Evolutionary conservation across 805 yeast species (phyloP).

Genomic region (Ogataea nonfermentans): DNA sequence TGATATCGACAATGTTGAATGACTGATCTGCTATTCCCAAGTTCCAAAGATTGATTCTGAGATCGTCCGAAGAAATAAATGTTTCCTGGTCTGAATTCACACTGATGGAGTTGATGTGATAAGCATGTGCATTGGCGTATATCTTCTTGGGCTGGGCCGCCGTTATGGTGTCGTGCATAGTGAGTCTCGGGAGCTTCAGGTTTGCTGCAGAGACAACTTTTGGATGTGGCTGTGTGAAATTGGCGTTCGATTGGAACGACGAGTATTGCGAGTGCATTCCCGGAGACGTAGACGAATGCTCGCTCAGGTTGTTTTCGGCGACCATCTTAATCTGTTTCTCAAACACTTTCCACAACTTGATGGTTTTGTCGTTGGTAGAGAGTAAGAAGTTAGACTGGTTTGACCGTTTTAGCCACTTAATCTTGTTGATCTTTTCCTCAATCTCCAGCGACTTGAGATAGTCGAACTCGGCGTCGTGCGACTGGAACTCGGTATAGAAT

Average conservation of each 20-base stretch:
- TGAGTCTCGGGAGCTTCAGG: conserved; percentile 79
- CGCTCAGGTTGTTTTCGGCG: conserved; percentile 80
- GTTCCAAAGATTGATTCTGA: conserved; percentile 95
- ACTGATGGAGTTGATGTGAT: conserved; percentile 94
- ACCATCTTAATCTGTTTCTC: conserved; percentile 91
- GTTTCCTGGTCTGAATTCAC: conserved; percentile 96
- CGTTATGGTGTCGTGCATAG: conserved; percentile 92
- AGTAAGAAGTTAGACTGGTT: conserved; percentile 88
- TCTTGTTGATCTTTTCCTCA: conserved; percentile 96
- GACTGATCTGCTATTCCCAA: conserved; percentile 90
- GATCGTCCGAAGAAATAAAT: conserved; percentile 86
- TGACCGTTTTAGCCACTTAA: conserved; percentile 89
- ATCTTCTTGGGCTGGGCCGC: conserved; percentile 92
- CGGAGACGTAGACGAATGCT: conserved; percentile 25
- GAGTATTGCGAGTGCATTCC: conserved; percentile 25
- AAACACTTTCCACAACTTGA: conserved; percentile 93
- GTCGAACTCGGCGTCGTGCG: conserved; percentile 98
- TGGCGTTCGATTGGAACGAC: conserved; percentile 28
- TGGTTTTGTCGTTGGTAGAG: conserved; percentile 96
- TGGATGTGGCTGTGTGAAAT: conserved; percentile 20
- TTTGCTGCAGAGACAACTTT: conserved; percentile 31
- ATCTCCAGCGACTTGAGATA: conserved; percentile 93
- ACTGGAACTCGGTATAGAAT: conserved; percentile 94
- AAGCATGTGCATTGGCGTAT: conserved; percentile 95
- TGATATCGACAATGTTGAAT: conserved; percentile 95